Percentiles rank a stretch among this genome's conserved stretches.
phyloP scores from a whole-genome alignment of 176 grass and related monocot species.

The Phyllostachys edulis region DNA sequence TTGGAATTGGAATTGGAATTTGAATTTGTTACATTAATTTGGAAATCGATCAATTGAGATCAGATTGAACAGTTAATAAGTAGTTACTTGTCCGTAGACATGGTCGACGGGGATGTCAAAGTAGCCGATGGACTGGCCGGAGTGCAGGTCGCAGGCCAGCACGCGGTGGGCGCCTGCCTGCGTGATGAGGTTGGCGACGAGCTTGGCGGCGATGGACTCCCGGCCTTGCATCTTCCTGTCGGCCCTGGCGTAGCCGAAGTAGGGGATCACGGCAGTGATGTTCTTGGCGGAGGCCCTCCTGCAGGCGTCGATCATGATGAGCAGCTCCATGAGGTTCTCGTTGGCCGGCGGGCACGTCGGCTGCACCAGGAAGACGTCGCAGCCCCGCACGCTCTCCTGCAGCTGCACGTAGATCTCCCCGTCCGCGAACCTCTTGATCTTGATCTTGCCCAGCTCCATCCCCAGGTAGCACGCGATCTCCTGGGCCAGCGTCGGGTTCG shows the following conservation, averaged over 20 bases:
- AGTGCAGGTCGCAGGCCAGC: constrained; percentile 83
- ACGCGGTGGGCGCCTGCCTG: constrained; percentile 80
- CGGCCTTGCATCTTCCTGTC: constrained; percentile 73
- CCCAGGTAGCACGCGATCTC: constrained; percentile 72
- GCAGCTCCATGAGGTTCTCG: constrained; percentile 87
- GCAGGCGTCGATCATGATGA: constrained; percentile 86
- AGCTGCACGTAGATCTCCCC: constrained; percentile 86
- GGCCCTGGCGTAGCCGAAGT: constrained; percentile 79
- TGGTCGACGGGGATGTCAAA: constrained; percentile 93
- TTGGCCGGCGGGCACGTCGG: constrained; percentile 81
- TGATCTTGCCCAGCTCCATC: constrained; percentile 57
- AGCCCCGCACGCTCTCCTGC: constrained; percentile 78
- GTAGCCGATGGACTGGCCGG: constrained; percentile 88
- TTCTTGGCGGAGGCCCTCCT: constrained; percentile 80
- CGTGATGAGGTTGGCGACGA: constrained; percentile 85
- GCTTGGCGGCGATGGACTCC: constrained; percentile 79
- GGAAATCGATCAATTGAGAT: no score
- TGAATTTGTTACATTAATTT: no score
- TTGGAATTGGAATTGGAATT: no score
- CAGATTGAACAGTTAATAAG: no score
- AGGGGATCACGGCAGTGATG: constrained; percentile 75
- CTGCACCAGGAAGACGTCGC: constrained; percentile 79
- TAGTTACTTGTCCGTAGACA: constrained; percentile 42
- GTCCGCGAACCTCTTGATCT: constrained; percentile 79
- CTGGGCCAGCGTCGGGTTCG: constrained; percentile 67